Percentiles rank a stretch among this genome's conserved stretches.
phyloP scores from a whole-genome alignment of 768 basidiomycete genomes.

The Epithele typhae region DNA sequence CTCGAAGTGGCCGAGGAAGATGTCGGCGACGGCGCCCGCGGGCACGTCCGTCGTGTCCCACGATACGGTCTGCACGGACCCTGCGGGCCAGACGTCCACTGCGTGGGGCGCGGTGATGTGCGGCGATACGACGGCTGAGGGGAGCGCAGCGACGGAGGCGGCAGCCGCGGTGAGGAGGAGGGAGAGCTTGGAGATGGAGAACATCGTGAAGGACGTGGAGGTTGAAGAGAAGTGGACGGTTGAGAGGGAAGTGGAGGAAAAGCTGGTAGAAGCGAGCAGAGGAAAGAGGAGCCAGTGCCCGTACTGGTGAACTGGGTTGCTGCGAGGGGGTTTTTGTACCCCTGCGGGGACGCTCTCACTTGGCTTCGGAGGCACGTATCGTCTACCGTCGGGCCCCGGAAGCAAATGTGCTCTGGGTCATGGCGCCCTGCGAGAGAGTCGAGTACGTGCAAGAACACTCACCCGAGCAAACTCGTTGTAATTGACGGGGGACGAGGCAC shows the following conservation, averaged over 20 bases:
- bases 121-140: conserved; percentile 33
- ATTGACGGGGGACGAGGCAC: no score
- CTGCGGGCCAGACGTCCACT: conserved; percentile 33
- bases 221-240: no score
- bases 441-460: no score
- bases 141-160: conserved; percentile 24
- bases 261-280: background rate
- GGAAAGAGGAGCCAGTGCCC: no score
- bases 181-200: conserved; percentile 17
- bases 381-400: no score
- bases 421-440: no score
- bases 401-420: no score
- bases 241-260: background rate
- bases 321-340: no score
- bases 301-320: no score
- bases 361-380: no score
- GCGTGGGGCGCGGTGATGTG: conserved; percentile 35
- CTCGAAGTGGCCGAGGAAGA: conserved; percentile 42
- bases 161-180: conserved; percentile 19
- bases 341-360: no score
- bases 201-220: conserved; percentile 3
- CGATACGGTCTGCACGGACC: conserved; percentile 33
- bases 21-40: conserved; percentile 32
- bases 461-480: no score
- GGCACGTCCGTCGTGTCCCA: conserved; percentile 44